Percentiles rank a stretch among this genome's conserved stretches.
Conservation (phyloP, 345 rosid genomes). For the Moricandia moricandioides region DNA sequence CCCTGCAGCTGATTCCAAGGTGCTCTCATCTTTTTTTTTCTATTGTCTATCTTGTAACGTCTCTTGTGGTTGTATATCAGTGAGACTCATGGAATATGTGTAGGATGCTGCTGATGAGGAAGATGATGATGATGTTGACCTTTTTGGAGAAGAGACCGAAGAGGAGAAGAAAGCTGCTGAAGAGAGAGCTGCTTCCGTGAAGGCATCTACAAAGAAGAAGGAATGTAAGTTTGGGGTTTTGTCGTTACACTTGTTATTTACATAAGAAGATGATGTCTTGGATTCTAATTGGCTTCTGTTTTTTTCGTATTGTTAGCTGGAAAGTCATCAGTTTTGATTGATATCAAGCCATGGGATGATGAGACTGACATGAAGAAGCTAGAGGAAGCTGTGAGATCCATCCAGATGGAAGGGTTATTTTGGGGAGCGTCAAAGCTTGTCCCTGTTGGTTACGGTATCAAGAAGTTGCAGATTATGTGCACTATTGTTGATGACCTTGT, state of each 20-base stretch:
- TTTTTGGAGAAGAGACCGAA: constrained; percentile 83
- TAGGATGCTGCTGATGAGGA: constrained; percentile 55
- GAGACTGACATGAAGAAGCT: constrained; percentile 88
- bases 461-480: constrained; percentile 77
- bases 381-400: constrained; percentile 68
- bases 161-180: constrained; percentile 91
- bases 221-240: constrained; percentile 23
- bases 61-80: background rate
- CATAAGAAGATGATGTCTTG: too few species aligned
- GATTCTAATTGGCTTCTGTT: background rate
- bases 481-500: constrained; percentile 83
- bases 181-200: constrained; percentile 69
- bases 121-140: constrained; percentile 66
- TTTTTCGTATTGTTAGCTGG: constrained; percentile 46
- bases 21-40: background rate
- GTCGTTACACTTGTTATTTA: background rate
- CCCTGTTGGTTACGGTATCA: constrained; percentile 81
- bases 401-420: constrained; percentile 59
- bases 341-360: constrained; percentile 84
- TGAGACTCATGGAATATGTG: background rate
- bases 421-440: constrained; percentile 91
- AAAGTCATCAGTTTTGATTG: constrained; percentile 71
- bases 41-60: background rate
- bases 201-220: constrained; percentile 70
- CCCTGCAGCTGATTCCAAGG: constrained; percentile 72